Evolutionary conservation across 164 flowering plant genomes (phyloP).

Genomic region (Hamamelis virginiana): DNA sequence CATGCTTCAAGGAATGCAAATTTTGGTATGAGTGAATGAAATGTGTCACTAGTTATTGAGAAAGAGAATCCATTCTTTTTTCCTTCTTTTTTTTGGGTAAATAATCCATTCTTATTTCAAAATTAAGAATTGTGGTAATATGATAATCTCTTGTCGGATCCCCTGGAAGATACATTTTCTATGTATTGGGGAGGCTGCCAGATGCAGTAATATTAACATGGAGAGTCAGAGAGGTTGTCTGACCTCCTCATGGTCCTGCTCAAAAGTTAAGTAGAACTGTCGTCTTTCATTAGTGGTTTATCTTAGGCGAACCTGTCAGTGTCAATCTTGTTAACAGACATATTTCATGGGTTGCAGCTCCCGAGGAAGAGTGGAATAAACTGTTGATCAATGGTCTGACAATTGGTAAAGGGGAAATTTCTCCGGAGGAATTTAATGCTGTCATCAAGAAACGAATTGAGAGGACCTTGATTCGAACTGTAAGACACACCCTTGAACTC

Average conservation of each 20-base stretch:
- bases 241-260: not conserved
- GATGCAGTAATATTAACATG: not conserved
- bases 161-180: not conserved
- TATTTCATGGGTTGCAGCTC: constrained; percentile 54
- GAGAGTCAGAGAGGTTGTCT: not conserved
- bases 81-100: too few relatives aligned
- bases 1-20: not conserved
- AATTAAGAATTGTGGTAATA: not conserved
- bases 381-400: constrained; percentile 66
- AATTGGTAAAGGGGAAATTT: constrained; percentile 68
- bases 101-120: not conserved
- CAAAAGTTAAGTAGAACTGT: not conserved
- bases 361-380: constrained; percentile 79
- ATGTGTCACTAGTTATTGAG: not conserved
- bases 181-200: not conserved
- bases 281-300: not conserved
- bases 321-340: not conserved
- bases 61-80: not conserved
- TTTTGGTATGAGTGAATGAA: not conserved
- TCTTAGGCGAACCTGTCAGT: not conserved
- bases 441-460: constrained; percentile 80
- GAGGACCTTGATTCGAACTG: constrained; percentile 73
- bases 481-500: constrained; percentile 26
- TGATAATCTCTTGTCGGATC: not conserved
- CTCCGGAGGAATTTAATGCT: constrained; percentile 65